These are phyloP conservation scores for Corylus heterophylla DNA, from an alignment of 306 rosid species.

Conservation along the genomic window DNA sequence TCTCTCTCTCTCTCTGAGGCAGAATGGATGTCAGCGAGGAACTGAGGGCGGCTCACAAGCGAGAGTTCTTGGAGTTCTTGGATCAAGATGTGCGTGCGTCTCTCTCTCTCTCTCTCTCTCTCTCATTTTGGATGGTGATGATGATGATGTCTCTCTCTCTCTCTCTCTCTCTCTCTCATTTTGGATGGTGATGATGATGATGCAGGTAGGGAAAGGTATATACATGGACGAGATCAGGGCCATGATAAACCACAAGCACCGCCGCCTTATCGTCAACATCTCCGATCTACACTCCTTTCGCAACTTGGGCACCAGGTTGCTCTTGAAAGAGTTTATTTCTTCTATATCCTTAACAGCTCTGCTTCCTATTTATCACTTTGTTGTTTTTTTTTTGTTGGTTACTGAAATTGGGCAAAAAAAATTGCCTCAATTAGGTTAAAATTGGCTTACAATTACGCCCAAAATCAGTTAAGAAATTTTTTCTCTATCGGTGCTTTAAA, in stretches of 20 bases:
- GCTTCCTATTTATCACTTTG: no score
- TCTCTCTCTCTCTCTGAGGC: constrained; percentile 10
- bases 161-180: not conserved
- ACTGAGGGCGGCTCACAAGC: constrained; percentile 87
- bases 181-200: not conserved
- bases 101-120: not conserved
- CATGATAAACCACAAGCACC: constrained; percentile 80
- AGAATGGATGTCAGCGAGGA: constrained; percentile 88
- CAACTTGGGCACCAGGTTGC: constrained; percentile 76
- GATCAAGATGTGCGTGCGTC: constrained; percentile 68
- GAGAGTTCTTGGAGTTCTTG: constrained; percentile 78
- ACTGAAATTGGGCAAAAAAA: not conserved
- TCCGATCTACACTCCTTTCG: constrained; percentile 93
- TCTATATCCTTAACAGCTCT: no score
- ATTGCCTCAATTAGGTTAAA: not conserved
- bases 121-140: not conserved
- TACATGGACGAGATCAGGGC: constrained; percentile 88
- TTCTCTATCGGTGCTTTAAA: not conserved
- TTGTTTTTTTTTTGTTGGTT: not conserved
- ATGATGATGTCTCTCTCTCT: not conserved
- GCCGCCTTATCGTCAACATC: constrained; percentile 79
- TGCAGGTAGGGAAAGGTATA: constrained; percentile 54
- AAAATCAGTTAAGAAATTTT: not conserved
- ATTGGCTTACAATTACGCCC: not conserved
- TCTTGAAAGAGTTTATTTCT: no score